Base-by-base conservation (phyloP, 2,329 filamentous ascomycete genomes). In the Incumbomyces lentus region DNA sequence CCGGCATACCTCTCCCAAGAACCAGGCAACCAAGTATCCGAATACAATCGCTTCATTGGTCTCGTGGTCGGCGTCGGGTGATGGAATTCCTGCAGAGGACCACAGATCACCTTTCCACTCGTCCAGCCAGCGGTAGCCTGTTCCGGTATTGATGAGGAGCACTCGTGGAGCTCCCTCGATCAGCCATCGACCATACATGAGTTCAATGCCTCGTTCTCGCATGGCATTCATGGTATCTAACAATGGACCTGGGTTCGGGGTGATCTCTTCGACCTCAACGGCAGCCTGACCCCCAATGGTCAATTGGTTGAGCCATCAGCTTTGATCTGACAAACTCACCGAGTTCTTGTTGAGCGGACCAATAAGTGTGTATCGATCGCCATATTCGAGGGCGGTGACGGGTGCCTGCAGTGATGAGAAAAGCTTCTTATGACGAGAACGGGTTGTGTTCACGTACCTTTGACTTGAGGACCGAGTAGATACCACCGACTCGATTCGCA, bases 401-500 rank as follows among this genome's bases (percentile, higher is more conserved):
- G 92, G 90, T 32, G 92, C 90, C 42, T 45, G 34, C 36, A 22
- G 30, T 29, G 13, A 17, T 45, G 18, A 45, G 40, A n/a, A n/a
- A 5, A 12, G 12, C 30, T n/a, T 18, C 14, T 12, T 11, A 13
- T 3, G 26, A 32, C 19, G 12, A n/a, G n/a, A 11, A 30, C 4
- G 19, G 14, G 33, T 11, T 37, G 17, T 12, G 14, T 31, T 8
- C 14, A 19, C 18, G 22, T 17, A 45, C 42, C 69, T 98, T 98
- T 52, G 92, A 98, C 69, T 98, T 98, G 69, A 98, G 82, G 55
- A 98, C 92, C 13, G 90, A 96, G 74, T 98, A 98, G 70, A 98
- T 98, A 60, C 92, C 92, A 62, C 92, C 92, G 52, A 98, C 92
- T 93, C 56, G 33, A 29, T 31, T 35, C 40, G 51, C 44, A 44